A percentile compares a stretch with the other conserved stretches of the same genome.
phyloP scores from a whole-genome alignment of 2,329 filamentous ascomycete species.

The Colletotrichum sp. region DNA sequence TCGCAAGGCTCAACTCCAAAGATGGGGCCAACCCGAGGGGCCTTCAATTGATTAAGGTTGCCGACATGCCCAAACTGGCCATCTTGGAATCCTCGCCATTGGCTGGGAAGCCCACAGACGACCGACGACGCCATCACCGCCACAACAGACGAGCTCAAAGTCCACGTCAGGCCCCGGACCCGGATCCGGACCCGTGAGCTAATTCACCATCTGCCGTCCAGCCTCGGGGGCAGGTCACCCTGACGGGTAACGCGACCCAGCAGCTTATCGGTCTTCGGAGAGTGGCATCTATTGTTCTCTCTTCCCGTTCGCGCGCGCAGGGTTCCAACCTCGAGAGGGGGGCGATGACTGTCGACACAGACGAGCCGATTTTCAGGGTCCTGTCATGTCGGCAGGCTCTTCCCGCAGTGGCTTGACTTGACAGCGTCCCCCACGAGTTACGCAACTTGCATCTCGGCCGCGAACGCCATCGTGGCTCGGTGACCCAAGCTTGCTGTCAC shows the following conservation, averaged over 20 bases:
- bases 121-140: conserved; percentile 3
- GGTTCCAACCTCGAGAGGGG: neutral
- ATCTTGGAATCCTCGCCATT: neutral
- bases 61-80: neutral
- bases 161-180: neutral
- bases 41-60: neutral
- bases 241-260: neutral
- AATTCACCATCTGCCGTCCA: neutral
- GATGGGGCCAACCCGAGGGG: neutral
- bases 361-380: neutral
- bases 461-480: conserved; percentile 8
- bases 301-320: neutral
- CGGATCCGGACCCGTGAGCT: neutral
- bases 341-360: neutral
- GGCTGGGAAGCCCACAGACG: neutral
- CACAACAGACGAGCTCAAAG: conserved; percentile 7
- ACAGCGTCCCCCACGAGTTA: neutral
- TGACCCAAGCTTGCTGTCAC: neutral
- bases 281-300: neutral
- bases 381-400: neutral
- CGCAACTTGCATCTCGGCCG: neutral
- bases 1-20: neutral
- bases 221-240: neutral
- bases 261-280: neutral
- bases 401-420: neutral